These are phyloP conservation scores for Rhinocladiella mackenziei DNA, from an alignment of 2,329 filamentous ascomycete genomes.

Conservation along the genomic window DNA sequence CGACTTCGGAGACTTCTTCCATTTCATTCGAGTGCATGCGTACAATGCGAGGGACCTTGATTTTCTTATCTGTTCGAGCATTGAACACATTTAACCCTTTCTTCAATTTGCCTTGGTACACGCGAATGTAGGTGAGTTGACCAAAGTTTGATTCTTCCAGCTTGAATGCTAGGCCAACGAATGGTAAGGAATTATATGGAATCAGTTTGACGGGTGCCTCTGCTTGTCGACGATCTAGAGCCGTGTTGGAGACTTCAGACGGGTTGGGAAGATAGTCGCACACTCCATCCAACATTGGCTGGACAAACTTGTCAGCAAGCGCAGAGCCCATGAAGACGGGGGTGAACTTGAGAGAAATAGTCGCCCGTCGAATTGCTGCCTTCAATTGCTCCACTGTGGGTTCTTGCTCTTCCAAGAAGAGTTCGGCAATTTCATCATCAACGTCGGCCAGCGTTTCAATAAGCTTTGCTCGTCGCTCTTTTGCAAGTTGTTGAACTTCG, in stretches of 20 bases:
- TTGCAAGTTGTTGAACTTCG: constrained; percentile 68
- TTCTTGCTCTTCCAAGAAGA: constrained; percentile 82
- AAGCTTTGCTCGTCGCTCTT: constrained; percentile 77
- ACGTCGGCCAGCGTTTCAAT: constrained; percentile 96
- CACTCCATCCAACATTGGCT: constrained; percentile 94
- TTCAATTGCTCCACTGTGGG: constrained; percentile 82
- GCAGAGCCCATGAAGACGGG: constrained; percentile 97
- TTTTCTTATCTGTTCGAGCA: constrained; percentile 88
- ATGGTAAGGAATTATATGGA: constrained; percentile 88
- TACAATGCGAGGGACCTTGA: constrained; percentile 94
- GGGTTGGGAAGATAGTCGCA: constrained; percentile 96
- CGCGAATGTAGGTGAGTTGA: constrained; percentile 95
- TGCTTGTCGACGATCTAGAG: constrained; percentile 73
- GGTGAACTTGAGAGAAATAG: constrained; percentile 83
- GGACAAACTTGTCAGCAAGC: constrained; percentile 87
- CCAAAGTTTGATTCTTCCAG: constrained; percentile 98
- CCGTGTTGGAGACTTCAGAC: constrained; percentile 79
- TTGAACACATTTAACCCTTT: constrained; percentile 93
- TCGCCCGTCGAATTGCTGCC: constrained; percentile 83
- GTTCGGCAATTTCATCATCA: constrained; percentile 93
- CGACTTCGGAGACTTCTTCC: constrained; percentile 91
- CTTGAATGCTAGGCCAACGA: constrained; percentile 96
- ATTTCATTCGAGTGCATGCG: constrained; percentile 99
- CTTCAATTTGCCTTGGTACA: constrained; percentile 87
- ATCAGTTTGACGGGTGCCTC: constrained; percentile 83